Evolutionary conservation across 306 rosid genomes (phyloP).

Genomic region (Vigna reflexopilosa): DNA sequence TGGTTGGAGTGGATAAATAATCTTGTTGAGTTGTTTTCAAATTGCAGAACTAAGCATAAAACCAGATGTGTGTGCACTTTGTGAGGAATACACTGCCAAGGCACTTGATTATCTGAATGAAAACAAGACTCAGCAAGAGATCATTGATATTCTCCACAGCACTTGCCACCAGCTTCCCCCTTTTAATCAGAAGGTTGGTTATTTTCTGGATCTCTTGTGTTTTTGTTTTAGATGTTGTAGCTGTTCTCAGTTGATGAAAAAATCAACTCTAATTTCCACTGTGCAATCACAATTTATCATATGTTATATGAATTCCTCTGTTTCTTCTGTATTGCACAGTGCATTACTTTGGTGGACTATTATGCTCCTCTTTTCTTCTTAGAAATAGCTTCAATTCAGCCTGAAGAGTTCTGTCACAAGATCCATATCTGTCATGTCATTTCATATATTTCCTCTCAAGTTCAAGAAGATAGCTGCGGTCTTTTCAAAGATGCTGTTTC

Average conservation of each 20-base stretch:
- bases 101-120: slow-evolving; percentile 70
- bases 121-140: slow-evolving; percentile 79
- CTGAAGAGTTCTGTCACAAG: slow-evolving; percentile 70
- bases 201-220: slow-evolving; percentile 16
- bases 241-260: not conserved
- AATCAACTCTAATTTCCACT: not conserved
- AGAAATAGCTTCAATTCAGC: slow-evolving; percentile 66
- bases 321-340: slow-evolving; percentile 56
- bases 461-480: slow-evolving; percentile 69
- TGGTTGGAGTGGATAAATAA: slow-evolving; percentile 7
- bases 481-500: slow-evolving; percentile 72
- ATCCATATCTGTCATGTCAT: slow-evolving; percentile 70
- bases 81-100: slow-evolving; percentile 72
- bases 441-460: slow-evolving; percentile 54
- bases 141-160: slow-evolving; percentile 59
- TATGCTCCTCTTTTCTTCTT: slow-evolving; percentile 86
- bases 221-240: not conserved
- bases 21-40: slow-evolving; percentile 36
- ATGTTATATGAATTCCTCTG: slow-evolving; percentile 19
- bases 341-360: slow-evolving; percentile 79
- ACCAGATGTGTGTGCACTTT: slow-evolving; percentile 71
- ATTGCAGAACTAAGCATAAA: slow-evolving; percentile 49
- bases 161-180: slow-evolving; percentile 56
- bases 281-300: slow-evolving; percentile 13
- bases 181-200: slow-evolving; percentile 58